These are phyloP conservation scores for Tulasnella sp. DNA, from an alignment of 768 basidiomycete genomes.

Conservation along the genomic window DNA sequence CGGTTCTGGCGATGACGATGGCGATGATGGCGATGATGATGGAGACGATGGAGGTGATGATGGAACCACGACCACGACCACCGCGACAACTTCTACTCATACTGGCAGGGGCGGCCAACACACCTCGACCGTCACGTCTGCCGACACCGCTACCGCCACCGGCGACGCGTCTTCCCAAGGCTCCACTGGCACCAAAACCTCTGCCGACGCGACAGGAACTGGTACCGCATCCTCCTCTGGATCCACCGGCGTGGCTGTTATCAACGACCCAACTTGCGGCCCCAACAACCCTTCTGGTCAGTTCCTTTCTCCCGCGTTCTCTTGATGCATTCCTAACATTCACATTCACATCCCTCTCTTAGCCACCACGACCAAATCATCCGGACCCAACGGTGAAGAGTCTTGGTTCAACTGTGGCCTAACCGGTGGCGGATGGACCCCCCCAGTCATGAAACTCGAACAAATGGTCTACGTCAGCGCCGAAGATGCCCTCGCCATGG, in stretches of 20 bases:
- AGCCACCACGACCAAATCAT: constrained; percentile 27
- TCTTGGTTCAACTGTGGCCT: constrained; percentile 43
- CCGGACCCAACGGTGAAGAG: constrained; percentile 56
- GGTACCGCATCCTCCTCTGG: not conserved
- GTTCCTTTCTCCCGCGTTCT: not conserved
- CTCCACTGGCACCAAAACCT: not conserved
- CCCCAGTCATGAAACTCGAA: constrained; percentile 45
- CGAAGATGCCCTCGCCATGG: not conserved
- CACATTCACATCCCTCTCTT: not conserved
- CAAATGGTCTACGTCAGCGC: constrained; percentile 28
- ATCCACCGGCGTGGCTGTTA: not conserved
- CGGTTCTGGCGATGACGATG: not conserved
- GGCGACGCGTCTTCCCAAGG: not conserved
- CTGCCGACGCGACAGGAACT: not conserved
- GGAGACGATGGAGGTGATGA: not conserved
- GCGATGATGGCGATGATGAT: not conserved
- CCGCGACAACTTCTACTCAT: too few relatives aligned
- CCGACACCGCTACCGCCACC: not conserved
- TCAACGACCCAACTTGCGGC: constrained; percentile 31
- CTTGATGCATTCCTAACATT: not conserved
- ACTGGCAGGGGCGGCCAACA: too few relatives aligned
- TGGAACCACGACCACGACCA: too few relatives aligned
- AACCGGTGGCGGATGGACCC: constrained; percentile 49
- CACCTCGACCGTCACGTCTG: not conserved
- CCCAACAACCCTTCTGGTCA: constrained; percentile 18